phyloP scores from a whole-genome alignment of 371 early-diverging fungal species.

The Apophysomyces ossiformis region DNA sequence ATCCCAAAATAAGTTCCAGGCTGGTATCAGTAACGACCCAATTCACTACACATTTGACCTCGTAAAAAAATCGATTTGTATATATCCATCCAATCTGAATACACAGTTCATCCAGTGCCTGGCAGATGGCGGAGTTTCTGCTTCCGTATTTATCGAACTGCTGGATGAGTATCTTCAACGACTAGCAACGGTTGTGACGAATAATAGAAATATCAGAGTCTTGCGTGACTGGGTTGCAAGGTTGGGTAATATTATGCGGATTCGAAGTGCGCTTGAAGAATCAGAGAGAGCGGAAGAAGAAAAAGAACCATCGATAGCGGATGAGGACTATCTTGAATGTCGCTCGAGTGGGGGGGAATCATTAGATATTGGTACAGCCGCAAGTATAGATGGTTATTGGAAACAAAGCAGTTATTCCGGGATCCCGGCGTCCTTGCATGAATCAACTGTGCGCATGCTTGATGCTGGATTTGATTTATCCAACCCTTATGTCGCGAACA shows the following conservation, averaged over 20 bases:
- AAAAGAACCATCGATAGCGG: not conserved
- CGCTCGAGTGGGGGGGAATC: not conserved
- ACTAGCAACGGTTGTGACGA: conserved; percentile 7
- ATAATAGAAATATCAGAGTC: conserved; percentile 13
- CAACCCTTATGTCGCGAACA: conserved; percentile 18
- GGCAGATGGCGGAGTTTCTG: conserved; percentile 21
- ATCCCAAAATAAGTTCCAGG: conserved; percentile 26
- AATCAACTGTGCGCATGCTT: conserved; percentile 22
- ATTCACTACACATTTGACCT: conserved; percentile 25
- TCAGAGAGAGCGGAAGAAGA: not conserved
- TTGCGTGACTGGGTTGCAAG: conserved; percentile 15
- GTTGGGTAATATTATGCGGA: conserved; percentile 8
- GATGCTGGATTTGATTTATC: conserved; percentile 26
- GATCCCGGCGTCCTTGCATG: conserved; percentile 11
- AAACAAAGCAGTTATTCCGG: conserved; percentile 17
- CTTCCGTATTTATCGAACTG: conserved; percentile 20
- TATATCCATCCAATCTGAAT: conserved; percentile 21
- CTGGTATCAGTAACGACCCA: conserved; percentile 10
- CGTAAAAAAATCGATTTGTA: conserved; percentile 11
- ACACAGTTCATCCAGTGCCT: conserved; percentile 27
- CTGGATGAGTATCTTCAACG: conserved; percentile 20
- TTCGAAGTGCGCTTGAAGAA: conserved; percentile 1
- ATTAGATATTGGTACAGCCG: not conserved
- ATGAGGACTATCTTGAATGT: conserved; percentile 2
- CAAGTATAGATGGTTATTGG: not conserved